Evolutionary conservation across 2,329 filamentous ascomycete genomes (phyloP).

Genomic region (Fusarium incarnatum): DNA sequence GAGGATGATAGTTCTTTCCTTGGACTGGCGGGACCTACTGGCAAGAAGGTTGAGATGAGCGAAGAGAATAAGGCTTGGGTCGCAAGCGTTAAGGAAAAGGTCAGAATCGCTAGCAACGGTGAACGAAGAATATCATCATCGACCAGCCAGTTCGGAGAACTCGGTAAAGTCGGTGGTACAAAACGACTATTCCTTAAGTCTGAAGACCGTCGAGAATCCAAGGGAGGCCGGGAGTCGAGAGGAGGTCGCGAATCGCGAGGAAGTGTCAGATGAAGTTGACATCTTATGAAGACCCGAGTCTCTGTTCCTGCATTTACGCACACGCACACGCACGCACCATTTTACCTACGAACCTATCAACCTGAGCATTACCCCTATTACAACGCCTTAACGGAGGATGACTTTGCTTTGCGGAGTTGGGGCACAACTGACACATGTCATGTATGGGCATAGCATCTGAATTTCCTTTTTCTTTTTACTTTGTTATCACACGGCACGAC

Average conservation of each 20-base stretch:
- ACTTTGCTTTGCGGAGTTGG: slow-evolving; percentile 46
- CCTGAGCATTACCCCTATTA: slow-evolving; percentile 27
- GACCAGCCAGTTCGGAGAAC: slow-evolving; percentile 68
- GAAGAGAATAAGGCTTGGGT: slow-evolving; percentile 84
- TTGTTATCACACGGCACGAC: slow-evolving; percentile 32
- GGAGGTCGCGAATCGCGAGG: slow-evolving; percentile 36
- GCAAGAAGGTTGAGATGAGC: slow-evolving; percentile 73
- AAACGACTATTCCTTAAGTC: slow-evolving; percentile 72
- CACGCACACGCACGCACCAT: not conserved
- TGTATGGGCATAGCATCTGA: slow-evolving; percentile 42
- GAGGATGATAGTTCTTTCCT: slow-evolving; percentile 70
- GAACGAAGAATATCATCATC: slow-evolving; percentile 57
- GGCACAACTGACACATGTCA: slow-evolving; percentile 34
- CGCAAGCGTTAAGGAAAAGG: slow-evolving; percentile 84
- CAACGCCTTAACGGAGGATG: slow-evolving; percentile 36
- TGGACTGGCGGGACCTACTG: slow-evolving; percentile 77
- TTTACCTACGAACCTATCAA: slow-evolving; percentile 29
- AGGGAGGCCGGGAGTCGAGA: slow-evolving; percentile 28
- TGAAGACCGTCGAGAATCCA: slow-evolving; percentile 43
- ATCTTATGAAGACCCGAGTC: slow-evolving; percentile 16
- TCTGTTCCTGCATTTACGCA: slow-evolving; percentile 18
- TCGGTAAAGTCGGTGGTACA: slow-evolving; percentile 78
- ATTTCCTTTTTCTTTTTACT: slow-evolving; percentile 28
- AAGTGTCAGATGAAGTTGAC: slow-evolving; percentile 31
- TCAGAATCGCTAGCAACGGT: slow-evolving; percentile 72